phyloP scores from a whole-genome alignment of 345 rosid genomes.

The Camelina sativa region DNA sequence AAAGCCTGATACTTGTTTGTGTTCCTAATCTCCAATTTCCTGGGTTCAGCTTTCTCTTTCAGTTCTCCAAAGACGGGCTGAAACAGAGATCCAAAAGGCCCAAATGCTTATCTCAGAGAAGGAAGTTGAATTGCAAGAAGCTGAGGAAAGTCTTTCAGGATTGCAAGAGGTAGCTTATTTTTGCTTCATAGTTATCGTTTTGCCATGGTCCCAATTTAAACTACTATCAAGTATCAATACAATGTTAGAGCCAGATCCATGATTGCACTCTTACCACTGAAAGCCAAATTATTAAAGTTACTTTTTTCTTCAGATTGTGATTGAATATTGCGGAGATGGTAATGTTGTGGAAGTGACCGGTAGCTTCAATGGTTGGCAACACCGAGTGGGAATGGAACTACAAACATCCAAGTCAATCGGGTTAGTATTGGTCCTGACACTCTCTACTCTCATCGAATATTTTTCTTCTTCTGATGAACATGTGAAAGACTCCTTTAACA shows the following conservation, averaged over 20 bases:
- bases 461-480: not conserved
- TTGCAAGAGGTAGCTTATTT: conserved; percentile 66
- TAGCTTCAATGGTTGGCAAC: conserved; percentile 97
- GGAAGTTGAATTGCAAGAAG: conserved; percentile 74
- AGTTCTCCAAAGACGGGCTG: conserved; percentile 72
- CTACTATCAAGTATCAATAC: not conserved
- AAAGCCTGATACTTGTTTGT: conserved; percentile 1
- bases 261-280: not conserved
- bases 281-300: not conserved
- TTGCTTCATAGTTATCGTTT: conserved; percentile 4
- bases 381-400: conserved; percentile 76
- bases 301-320: conserved; percentile 58
- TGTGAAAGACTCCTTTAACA: conserved; percentile 13
- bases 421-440: conserved; percentile 35
- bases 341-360: conserved; percentile 91
- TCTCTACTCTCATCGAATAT: not conserved
- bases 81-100: conserved; percentile 73
- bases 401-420: conserved; percentile 49
- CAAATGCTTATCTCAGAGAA: conserved; percentile 70
- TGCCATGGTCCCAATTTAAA: not conserved
- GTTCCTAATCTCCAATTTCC: conserved; percentile 22
- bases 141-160: conserved; percentile 82
- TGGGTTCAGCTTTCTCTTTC: conserved; percentile 62
- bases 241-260: not conserved
- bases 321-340: conserved; percentile 76